Percentiles rank a stretch among this genome's conserved stretches.
Conservation (phyloP, 306 rosid species). For the Quercus agrifolia region DNA sequence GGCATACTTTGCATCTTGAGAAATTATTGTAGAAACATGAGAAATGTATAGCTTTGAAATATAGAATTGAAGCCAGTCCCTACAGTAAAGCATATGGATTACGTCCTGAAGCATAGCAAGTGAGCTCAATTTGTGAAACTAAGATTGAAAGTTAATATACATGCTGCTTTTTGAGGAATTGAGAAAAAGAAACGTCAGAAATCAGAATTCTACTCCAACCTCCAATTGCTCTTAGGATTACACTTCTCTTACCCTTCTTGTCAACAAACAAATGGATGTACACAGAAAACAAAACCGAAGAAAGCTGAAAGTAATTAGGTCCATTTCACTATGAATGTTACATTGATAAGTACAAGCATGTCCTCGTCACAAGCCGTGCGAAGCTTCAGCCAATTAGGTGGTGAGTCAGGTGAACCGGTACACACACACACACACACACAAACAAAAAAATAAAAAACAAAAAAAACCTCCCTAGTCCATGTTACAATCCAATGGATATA, state of each 20-base stretch:
- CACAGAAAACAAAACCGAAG: not conserved
- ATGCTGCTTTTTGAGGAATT: too few relatives aligned
- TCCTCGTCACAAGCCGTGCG: not conserved
- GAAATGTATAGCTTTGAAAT: too few relatives aligned
- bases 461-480: not conserved
- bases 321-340: not conserved
- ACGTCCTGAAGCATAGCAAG: not conserved
- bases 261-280: not conserved
- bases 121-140: not conserved
- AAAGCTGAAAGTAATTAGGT: not conserved
- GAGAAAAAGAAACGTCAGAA: not conserved
- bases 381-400: not conserved
- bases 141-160: too few relatives aligned
- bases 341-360: not conserved
- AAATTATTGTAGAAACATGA: too few relatives aligned
- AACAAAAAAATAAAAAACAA: not conserved
- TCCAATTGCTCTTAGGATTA: not conserved
- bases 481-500: conserved; percentile 42
- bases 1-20: too few relatives aligned
- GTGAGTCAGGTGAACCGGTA: not conserved
- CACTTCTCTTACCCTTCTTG: not conserved
- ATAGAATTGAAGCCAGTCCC: too few relatives aligned
- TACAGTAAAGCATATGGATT: not conserved
- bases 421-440: too few relatives aligned
- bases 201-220: not conserved